Percentiles rank a stretch among this genome's conserved stretches.
phyloP scores from a whole-genome alignment of 2,329 filamentous ascomycete species.

The Talaromyces marneffei region DNA sequence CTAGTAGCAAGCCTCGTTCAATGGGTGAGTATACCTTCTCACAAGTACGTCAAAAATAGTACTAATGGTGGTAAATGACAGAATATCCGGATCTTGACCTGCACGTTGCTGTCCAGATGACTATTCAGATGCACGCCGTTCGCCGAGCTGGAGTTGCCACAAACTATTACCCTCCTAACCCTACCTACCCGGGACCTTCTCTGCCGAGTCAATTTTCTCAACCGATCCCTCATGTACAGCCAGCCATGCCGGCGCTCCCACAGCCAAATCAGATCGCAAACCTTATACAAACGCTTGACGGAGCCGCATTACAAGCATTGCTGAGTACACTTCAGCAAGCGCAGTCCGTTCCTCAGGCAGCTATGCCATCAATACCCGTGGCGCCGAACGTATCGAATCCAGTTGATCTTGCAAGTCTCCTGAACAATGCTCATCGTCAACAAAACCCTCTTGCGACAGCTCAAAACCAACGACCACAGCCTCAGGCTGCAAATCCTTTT shows the following conservation, averaged over 20 bases:
- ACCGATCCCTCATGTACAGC: slow-evolving; percentile 27
- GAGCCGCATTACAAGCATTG: slow-evolving; percentile 63
- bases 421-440: slow-evolving; percentile 35
- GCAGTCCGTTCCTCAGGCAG: slow-evolving; percentile 32
- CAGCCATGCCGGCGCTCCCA: slow-evolving; percentile 29
- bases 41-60: too few species aligned
- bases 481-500: slow-evolving; percentile 23
- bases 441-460: slow-evolving; percentile 20
- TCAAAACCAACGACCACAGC: slow-evolving; percentile 27
- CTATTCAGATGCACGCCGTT: slow-evolving; percentile 52
- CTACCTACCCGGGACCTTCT: slow-evolving; percentile 27
- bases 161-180: slow-evolving; percentile 31
- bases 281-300: slow-evolving; percentile 63
- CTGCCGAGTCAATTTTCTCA: slow-evolving; percentile 22
- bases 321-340: slow-evolving; percentile 54
- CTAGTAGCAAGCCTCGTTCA: slow-evolving; percentile 65
- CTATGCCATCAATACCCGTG: slow-evolving; percentile 30
- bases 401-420: slow-evolving; percentile 38
- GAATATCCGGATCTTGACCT: slow-evolving; percentile 83
- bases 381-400: slow-evolving; percentile 29
- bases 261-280: slow-evolving; percentile 53
- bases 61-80: slow-evolving; percentile 21
- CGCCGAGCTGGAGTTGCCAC: slow-evolving; percentile 32
- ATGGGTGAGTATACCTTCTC: slow-evolving; percentile 54
- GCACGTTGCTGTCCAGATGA: slow-evolving; percentile 70